Percentiles rank a stretch among this genome's conserved stretches.
These are phyloP conservation scores for Vanilla planifolia DNA, from an alignment of 106 monocot species.

Conservation along the genomic window DNA sequence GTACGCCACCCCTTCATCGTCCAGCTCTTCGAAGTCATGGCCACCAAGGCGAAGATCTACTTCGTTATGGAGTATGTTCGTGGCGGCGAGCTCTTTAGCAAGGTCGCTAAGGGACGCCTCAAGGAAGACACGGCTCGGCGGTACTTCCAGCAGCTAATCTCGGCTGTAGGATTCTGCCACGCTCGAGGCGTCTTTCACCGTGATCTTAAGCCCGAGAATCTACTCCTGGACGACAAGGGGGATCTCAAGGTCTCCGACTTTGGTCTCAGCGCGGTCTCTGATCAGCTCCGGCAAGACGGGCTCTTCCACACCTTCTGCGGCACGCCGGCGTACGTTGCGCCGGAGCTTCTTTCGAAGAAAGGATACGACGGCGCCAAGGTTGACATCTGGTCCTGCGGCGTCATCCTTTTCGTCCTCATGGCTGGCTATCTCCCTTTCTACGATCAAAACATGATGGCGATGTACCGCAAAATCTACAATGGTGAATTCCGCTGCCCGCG, in stretches of 20 bases:
- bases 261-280: conserved; percentile 20
- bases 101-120: conserved; percentile 37
- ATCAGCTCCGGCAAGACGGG: conserved; percentile 17
- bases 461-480: conserved; percentile 43
- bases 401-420: conserved; percentile 44
- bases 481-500: conserved; percentile 42
- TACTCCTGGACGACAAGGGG: conserved; percentile 48
- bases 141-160: conserved; percentile 46
- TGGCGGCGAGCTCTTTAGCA: conserved; percentile 20
- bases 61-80: conserved; percentile 22
- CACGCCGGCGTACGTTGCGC: conserved; percentile 47
- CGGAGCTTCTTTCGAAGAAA: conserved; percentile 29
- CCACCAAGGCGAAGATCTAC: conserved; percentile 21
- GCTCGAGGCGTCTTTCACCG: conserved; percentile 46
- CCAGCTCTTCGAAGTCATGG: conserved; percentile 52
- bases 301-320: conserved; percentile 49
- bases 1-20: conserved; percentile 52
- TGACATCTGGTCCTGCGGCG: conserved; percentile 40
- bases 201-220: conserved; percentile 87
- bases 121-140: conserved; percentile 29
- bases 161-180: conserved; percentile 48
- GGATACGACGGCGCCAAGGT: conserved; percentile 46
- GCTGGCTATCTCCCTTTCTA: conserved; percentile 43
- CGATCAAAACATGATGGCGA: conserved; percentile 31
- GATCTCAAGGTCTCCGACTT: conserved; percentile 43